phyloP scores from a whole-genome alignment of 108 stramenopile species.

The Cyclotella baltica region DNA sequence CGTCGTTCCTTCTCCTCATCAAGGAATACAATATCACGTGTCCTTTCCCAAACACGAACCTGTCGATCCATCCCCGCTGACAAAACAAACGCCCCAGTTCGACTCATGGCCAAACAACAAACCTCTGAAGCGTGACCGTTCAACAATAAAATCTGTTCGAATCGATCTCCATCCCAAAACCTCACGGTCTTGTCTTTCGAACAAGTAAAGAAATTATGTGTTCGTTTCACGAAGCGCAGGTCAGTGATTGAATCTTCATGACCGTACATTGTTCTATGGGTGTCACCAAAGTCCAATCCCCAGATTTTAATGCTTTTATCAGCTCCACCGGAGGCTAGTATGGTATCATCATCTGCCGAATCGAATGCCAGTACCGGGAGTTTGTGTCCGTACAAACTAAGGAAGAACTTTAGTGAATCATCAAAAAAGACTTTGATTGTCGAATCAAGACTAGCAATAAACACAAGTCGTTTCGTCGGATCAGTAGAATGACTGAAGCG shows the following conservation, averaged over 20 bases:
- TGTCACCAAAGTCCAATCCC: constrained; percentile 99
- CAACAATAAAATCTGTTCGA: constrained; percentile 92
- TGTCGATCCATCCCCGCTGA: constrained; percentile 94
- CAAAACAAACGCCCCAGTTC: constrained; percentile 90
- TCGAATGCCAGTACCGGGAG: constrained; percentile 96
- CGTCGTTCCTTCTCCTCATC: constrained; percentile 96
- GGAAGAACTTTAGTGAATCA: constrained; percentile 97
- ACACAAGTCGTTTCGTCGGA: constrained; percentile 73
- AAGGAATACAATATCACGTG: constrained; percentile 95
- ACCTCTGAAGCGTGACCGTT: constrained; percentile 93
- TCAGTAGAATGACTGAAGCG: constrained; percentile 84
- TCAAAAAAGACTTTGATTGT: constrained; percentile 98
- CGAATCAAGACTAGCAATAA: constrained; percentile 92
- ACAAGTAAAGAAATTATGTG: constrained; percentile 96
- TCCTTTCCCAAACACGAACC: constrained; percentile 96
- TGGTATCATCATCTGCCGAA: constrained; percentile 92
- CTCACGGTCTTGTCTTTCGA: constrained; percentile 94
- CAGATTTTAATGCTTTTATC: constrained; percentile 99
- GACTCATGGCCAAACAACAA: constrained; percentile 83
- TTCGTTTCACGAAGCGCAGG: constrained; percentile 83
- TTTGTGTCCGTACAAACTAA: constrained; percentile 98
- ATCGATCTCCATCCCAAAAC: constrained; percentile 98
- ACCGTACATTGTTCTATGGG: constrained; percentile 96
- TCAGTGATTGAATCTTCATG: constrained; percentile 97
- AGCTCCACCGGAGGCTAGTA: constrained; percentile 95